Evolutionary conservation across 139 green algal species (phyloP).

Genomic region (Chlorella sp.): DNA sequence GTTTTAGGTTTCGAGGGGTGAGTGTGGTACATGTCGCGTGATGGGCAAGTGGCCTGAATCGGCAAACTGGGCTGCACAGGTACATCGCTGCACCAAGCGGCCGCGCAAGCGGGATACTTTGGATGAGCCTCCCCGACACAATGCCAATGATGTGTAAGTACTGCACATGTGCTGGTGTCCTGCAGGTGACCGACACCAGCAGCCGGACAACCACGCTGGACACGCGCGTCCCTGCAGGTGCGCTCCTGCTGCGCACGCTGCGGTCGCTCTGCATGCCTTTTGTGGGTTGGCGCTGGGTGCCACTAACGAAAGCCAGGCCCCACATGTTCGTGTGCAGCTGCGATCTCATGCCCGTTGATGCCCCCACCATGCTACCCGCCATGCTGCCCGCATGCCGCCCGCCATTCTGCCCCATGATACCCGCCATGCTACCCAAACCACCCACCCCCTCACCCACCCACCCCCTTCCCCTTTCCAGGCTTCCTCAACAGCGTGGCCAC

Average conservation of each 20-base stretch:
- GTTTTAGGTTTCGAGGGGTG: too few species aligned
- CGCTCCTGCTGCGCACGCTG: conserved; percentile 23
- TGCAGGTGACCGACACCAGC: conserved; percentile 21
- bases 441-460: background rate
- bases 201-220: conserved; percentile 28
- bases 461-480: conserved; percentile 12
- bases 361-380: background rate
- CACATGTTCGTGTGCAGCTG: background rate
- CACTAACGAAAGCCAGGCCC: background rate
- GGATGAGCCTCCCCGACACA: too few species aligned
- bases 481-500: conserved; percentile 27
- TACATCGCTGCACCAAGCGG: too few species aligned
- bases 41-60: too few species aligned
- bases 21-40: too few species aligned
- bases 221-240: conserved; percentile 40
- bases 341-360: background rate
- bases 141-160: too few species aligned
- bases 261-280: background rate
- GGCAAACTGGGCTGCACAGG: too few species aligned
- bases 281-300: background rate
- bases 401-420: background rate
- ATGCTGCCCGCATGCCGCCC: too few species aligned
- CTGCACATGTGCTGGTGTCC: too few species aligned
- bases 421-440: background rate
- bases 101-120: too few species aligned